Evolutionary conservation across 257 asterid species (phyloP).

Genomic region (Knoxia roxburghii): DNA sequence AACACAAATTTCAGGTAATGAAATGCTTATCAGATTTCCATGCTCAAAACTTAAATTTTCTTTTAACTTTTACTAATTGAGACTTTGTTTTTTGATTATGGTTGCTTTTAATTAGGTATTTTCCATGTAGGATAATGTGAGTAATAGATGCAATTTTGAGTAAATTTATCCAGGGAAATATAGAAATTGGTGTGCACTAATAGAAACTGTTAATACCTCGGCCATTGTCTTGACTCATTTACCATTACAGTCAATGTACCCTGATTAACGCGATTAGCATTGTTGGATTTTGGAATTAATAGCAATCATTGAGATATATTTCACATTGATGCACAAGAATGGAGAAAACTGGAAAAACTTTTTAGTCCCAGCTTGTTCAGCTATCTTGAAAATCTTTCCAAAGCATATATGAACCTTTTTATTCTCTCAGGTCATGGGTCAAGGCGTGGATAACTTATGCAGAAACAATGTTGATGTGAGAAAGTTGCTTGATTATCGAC

Average conservation of each 20-base stretch:
- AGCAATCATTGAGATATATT: not conserved
- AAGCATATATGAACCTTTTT: not conserved
- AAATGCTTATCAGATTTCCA: not conserved
- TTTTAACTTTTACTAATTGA: not conserved
- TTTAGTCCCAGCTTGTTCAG: not conserved
- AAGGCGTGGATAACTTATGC: conserved; percentile 26
- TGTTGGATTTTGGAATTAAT: not conserved
- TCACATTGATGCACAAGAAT: not conserved
- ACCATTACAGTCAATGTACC: not conserved
- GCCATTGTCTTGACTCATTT: not conserved
- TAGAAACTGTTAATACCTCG: not conserved
- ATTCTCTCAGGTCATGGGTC: conserved; percentile 33
- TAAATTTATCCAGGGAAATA: not conserved
- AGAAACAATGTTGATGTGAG: conserved; percentile 27
- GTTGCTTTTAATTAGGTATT: not conserved
- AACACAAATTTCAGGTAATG: conserved; percentile 41
- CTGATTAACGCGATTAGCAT: not conserved
- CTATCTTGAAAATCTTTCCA: not conserved
- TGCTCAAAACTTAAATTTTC: not conserved
- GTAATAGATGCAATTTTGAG: not conserved
- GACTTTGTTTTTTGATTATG: not conserved
- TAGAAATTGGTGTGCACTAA: not conserved
- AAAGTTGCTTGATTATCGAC: conserved; percentile 33
- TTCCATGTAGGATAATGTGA: too few relatives aligned
- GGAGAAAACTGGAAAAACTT: not conserved